Conservation (phyloP, 148 eudicot genomes). For the Gaultheria prostrata region DNA sequence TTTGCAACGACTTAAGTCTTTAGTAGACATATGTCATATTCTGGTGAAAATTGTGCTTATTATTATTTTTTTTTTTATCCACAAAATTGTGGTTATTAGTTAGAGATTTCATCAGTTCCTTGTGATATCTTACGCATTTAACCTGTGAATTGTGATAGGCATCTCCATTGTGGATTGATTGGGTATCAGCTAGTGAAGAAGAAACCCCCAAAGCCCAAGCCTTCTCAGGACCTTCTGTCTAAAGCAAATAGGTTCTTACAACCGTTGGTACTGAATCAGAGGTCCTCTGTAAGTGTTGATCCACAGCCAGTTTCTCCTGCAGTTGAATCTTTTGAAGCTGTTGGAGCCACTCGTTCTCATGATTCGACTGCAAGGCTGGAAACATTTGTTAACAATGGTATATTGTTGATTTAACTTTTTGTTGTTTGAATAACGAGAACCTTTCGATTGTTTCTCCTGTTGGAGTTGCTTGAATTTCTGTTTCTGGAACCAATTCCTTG, state of each 20-base stretch:
- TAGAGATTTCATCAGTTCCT: neutral
- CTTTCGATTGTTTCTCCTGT: neutral
- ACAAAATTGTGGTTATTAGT: neutral
- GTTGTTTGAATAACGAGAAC: neutral
- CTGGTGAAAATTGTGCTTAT: neutral
- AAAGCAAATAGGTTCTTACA: conserved; percentile 2
- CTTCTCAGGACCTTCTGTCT: conserved; percentile 18
- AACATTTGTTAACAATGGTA: conserved; percentile 20
- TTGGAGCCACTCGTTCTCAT: neutral
- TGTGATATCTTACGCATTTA: neutral
- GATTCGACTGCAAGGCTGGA: conserved; percentile 5
- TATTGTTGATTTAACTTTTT: neutral
- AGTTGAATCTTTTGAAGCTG: neutral
- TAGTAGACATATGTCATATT: neutral
- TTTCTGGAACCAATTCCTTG: neutral
- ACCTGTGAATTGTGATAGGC: conserved; percentile 32
- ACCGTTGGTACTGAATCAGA: neutral
- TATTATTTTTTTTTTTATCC: too few relatives aligned
- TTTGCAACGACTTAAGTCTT: neutral
- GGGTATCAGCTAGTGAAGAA: conserved; percentile 43
- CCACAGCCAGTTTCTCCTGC: neutral
- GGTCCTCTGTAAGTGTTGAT: conserved; percentile 5
- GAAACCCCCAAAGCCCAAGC: conserved; percentile 16
- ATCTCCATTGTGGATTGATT: conserved; percentile 51
- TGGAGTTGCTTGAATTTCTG: conserved; percentile 5